phyloP scores from a whole-genome alignment of 768 basidiomycete genomes.

The Chiua virens region DNA sequence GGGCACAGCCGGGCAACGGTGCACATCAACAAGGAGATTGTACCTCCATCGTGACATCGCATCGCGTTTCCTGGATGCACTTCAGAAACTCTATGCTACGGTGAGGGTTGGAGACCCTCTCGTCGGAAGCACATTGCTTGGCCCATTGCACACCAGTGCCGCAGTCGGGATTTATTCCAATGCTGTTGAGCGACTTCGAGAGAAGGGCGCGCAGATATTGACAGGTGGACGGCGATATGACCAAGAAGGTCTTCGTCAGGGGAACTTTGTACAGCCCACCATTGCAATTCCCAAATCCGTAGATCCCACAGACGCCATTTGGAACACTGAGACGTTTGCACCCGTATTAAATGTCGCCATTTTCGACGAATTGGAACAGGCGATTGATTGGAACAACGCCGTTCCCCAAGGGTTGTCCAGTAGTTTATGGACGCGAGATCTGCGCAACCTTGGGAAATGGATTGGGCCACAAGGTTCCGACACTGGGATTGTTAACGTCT shows the following conservation, averaged over 20 bases:
- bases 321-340: constrained; percentile 84
- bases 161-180: constrained; percentile 66
- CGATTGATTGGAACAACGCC: constrained; percentile 87
- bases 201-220: constrained; percentile 73
- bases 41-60: constrained; percentile 86
- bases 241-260: constrained; percentile 51
- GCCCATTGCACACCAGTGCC: constrained; percentile 76
- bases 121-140: constrained; percentile 67
- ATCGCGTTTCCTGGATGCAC: constrained; percentile 67
- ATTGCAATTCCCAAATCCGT: constrained; percentile 67
- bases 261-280: constrained; percentile 90
- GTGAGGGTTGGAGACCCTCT: constrained; percentile 87
- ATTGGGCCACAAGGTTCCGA: constrained; percentile 89
- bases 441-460: constrained; percentile 87
- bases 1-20: constrained; percentile 73
- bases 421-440: constrained; percentile 85
- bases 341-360: constrained; percentile 85
- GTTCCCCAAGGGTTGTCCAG: constrained; percentile 92
- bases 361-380: constrained; percentile 85
- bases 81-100: constrained; percentile 71
- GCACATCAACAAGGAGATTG: constrained; percentile 90
- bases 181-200: constrained; percentile 61
- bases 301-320: constrained; percentile 55
- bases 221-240: constrained; percentile 64
- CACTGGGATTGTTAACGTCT: constrained; percentile 88